Percentiles rank a stretch among this genome's conserved stretches.
These are phyloP conservation scores for Coemansia sp. DNA, from an alignment of 192 early-diverging fungal genomes.

Conservation along the genomic window DNA sequence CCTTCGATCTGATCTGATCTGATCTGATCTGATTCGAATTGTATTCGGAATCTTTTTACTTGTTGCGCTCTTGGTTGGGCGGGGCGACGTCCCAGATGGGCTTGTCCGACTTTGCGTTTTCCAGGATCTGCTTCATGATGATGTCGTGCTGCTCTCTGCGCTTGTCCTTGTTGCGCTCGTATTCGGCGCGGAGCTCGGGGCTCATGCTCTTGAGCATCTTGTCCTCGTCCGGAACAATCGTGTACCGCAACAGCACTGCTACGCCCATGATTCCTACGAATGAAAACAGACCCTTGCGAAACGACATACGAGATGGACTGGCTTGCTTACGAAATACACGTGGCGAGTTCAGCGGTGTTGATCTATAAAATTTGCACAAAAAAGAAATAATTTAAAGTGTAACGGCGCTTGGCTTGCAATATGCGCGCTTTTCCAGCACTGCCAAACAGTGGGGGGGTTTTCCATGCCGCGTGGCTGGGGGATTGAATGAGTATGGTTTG, in stretches of 20 bases:
- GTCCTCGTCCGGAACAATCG: conserved; percentile 50
- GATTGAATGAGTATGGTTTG: too few species aligned
- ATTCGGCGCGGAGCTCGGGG: conserved; percentile 44
- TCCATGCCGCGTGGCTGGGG: too few species aligned
- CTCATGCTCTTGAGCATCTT: conserved; percentile 35
- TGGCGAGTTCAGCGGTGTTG: too few species aligned
- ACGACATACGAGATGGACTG: too few species aligned
- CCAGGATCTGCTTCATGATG: conserved; percentile 50
- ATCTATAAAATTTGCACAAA: background rate
- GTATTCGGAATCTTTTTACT: background rate
- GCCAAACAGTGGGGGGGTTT: too few species aligned
- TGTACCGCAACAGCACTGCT: conserved; percentile 42
- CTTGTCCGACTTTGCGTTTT: conserved; percentile 45
- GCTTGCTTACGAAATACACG: too few species aligned
- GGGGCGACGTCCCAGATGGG: conserved; percentile 40
- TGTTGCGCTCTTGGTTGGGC: background rate
- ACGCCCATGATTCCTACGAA: conserved; percentile 41
- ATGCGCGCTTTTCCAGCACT: too few species aligned
- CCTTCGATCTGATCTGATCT: background rate
- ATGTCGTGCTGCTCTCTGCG: conserved; percentile 44
- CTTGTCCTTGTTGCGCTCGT: conserved; percentile 44
- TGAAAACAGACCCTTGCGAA: conserved; percentile 21
- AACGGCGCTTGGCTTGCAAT: too few species aligned
- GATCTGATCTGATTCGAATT: background rate
- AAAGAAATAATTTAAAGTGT: background rate